Base-by-base conservation (phyloP, 1,139 yeast genomes). In the Suhomyces kunorum region DNA sequence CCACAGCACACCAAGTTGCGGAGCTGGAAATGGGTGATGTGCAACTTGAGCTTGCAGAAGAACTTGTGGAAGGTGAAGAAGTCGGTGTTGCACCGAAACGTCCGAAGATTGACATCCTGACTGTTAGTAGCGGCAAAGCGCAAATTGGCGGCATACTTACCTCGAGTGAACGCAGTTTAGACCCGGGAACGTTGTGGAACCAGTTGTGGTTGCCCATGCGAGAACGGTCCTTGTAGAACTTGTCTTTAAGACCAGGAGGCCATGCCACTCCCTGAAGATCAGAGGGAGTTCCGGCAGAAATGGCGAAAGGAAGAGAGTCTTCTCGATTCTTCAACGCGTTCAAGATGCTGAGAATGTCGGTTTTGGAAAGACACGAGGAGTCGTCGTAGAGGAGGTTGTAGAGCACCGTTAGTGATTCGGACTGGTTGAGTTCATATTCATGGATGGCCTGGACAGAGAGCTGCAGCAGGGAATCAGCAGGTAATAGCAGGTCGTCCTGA, bases 11-110 rank as follows among this genome's bases (percentile, higher is more conserved):
- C 72, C 40, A 78, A 60, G 46, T 77, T 76, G 14, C 85, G 60
- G 25, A 80, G 61, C 55, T 80, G 85, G 56, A 78, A 78, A 58
- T 80, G 85, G 19, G 77, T 72, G 12, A 78, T 64, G 47, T 69
- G 73, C 12, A 81, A 74, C 41, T 69, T 70, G 13, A 80, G 65
- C 39, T 57, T 57, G 35, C 74, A 62, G 57, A 62, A 74, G 48
- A 73, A 77, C 36, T 63, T 61, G 25, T 66, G 58, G 48, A 74
- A 77, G 38, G 56, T 53, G 52, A 59, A 75, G 48, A 57, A 68
- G 32, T 59, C 71, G 7, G 71, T 64, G 24, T 51, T 50, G n/a
- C 53, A 38, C n/a, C 47, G 41, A 45, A 47, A 57, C 0, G 48
- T 38, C n/a, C 39, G 41, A 33, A 64, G 46, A 42, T 51, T 59